Conservation (phyloP, 192 early-diverging fungal species). For the Entomortierella lignicola region DNA sequence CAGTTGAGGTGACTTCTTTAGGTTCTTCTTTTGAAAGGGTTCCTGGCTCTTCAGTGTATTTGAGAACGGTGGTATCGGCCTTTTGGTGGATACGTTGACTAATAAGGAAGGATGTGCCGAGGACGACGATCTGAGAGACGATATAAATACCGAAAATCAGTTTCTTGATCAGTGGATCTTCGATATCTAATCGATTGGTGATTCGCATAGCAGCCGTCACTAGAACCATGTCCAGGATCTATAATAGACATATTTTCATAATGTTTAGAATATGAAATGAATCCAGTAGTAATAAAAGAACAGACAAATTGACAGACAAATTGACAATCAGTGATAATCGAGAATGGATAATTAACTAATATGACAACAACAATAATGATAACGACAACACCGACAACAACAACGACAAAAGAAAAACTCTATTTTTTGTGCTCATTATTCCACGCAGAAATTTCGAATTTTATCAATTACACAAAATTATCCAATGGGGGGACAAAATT, state of each 20-base stretch:
- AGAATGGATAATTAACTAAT: no score
- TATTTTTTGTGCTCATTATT: no score
- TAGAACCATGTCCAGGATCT: conserved; percentile 65
- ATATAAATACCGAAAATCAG: conserved; percentile 69
- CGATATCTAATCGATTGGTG: conserved; percentile 71
- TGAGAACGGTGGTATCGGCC: conserved; percentile 87
- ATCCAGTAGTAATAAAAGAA: no score
- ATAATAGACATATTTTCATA: no score
- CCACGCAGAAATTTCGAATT: no score
- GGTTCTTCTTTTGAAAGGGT: conserved; percentile 52
- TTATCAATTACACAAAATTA: no score
- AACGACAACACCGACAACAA: background rate
- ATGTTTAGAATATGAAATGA: no score
- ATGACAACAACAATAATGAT: no score
- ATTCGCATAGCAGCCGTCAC: conserved; percentile 75
- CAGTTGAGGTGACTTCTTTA: conserved; percentile 72
- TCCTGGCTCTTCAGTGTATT: conserved; percentile 81
- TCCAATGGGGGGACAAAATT: no score
- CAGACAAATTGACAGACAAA: no score
- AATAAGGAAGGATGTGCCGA: conserved; percentile 57
- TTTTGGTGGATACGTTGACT: conserved; percentile 65
- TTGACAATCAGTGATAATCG: no score
- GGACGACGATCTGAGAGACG: conserved; percentile 64
- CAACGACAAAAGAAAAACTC: no score
- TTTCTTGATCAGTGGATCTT: conserved; percentile 66